Conservation (phyloP, 768 basidiomycete genomes). For the Mycena chlorophos region DNA sequence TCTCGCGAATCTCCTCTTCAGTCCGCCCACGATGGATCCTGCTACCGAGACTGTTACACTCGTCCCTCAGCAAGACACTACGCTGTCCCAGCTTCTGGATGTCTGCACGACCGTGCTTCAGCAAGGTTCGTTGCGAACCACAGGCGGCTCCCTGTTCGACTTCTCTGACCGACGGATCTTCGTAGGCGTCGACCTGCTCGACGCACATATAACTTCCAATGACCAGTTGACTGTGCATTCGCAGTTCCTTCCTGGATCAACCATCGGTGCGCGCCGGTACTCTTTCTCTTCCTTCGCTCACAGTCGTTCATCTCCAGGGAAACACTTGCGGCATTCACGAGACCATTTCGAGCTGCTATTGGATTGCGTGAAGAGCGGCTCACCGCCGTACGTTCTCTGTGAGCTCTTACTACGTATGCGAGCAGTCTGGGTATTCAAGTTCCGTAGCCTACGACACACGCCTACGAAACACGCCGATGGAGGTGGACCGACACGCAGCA, state of each 20-base stretch:
- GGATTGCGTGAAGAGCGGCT: conserved; percentile 50
- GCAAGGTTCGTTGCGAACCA: conserved; percentile 49
- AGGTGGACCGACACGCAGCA: conserved; percentile 62
- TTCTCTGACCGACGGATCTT: too few species aligned
- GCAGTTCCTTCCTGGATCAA: conserved; percentile 81
- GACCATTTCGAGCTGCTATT: conserved; percentile 78
- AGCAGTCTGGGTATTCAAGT: neutral
- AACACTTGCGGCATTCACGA: conserved; percentile 82
- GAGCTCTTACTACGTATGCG: neutral
- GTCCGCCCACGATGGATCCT: conserved; percentile 16
- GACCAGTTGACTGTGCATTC: conserved; percentile 69
- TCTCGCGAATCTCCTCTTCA: neutral
- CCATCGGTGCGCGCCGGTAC: conserved; percentile 60
- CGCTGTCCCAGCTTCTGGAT: conserved; percentile 56
- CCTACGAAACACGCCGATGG: conserved; percentile 82
- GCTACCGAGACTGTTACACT: conserved; percentile 20
- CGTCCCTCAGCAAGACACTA: conserved; percentile 21
- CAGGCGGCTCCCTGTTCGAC: too few species aligned
- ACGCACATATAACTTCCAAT: conserved; percentile 63
- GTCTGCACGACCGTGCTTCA: conserved; percentile 67
- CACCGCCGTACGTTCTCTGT: conserved; percentile 52
- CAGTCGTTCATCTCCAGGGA: conserved; percentile 48
- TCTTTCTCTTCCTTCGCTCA: conserved; percentile 2
- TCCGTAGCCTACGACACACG: conserved; percentile 63
- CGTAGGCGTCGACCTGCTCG: conserved; percentile 59